Base-by-base conservation (phyloP, 139 green algal genomes). In the Closterium sp. region DNA sequence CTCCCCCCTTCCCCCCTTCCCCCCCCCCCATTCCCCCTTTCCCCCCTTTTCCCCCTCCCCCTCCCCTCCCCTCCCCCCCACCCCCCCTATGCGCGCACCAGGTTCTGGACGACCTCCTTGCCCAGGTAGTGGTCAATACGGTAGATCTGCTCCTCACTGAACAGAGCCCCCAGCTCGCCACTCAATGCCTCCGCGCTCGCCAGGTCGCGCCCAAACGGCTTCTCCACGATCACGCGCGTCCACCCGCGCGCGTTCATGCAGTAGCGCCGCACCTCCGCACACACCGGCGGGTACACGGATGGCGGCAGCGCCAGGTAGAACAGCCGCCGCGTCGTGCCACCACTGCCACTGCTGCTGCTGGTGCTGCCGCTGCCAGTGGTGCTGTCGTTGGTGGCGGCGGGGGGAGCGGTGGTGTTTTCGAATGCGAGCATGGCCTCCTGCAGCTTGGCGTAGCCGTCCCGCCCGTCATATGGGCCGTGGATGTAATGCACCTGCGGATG, bases 111-210 rank as follows among this genome's bases (percentile, higher is more conserved):
- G 90, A 99, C 94, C 96, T 99, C 98, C 95, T 99, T 99, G 79
- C 97, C 98, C 88, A 99, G 96, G 95, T 99, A 99, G 96, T 99
- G 98, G 94, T 99, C 98, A 32, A 99, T 99, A 70, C 93, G 85
- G 91, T 96, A 96, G 28, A 99, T 91, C 92, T 98, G 94, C 24
- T 97, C 95, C 95, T 99, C 98, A 0, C 96, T 95, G 89, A 97
- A 99, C 38, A 98, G 95, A 42, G 22, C 38, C 6, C 38, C 38
- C 34, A 99, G 95, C 84, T 96, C 30, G 0, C 95, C 86, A 1
- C 95, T 96, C 89, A 99, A 96, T 38, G 96, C 92, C 95, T 99
- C 98, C n/a, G 95, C 96, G 88, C 92, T 96, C 24, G 95, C 90
- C 73, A 98, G 94, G 95, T 99, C 98, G 13, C 92, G 90, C 13